phyloP scores from a whole-genome alignment of 139 green algal species.

The Nannochloris sp. region DNA sequence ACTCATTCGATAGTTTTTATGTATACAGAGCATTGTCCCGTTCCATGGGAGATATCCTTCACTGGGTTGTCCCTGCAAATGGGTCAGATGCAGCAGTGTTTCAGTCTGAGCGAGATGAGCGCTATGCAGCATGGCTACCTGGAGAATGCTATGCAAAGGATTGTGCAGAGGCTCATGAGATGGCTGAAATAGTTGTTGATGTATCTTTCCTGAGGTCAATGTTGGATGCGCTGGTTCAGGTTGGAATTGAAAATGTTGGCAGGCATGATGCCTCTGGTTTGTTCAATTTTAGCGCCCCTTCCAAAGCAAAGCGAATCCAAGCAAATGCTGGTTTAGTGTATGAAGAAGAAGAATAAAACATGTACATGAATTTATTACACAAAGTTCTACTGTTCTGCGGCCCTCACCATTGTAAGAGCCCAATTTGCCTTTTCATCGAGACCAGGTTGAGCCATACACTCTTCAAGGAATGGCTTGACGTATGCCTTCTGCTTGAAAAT shows the following conservation, averaged over 20 bases:
- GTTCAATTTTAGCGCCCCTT: no score
- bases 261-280: neutral
- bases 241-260: neutral
- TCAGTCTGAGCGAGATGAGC: constrained; percentile 9
- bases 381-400: constrained; percentile 3
- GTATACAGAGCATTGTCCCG: constrained; percentile 69
- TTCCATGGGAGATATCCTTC: constrained; percentile 48
- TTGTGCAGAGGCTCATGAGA: constrained; percentile 63
- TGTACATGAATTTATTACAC: neutral
- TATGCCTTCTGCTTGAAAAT: constrained; percentile 36
- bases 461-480: constrained; percentile 31
- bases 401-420: constrained; percentile 20
- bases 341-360: no score
- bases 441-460: constrained; percentile 9
- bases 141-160: constrained; percentile 12
- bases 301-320: no score
- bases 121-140: constrained; percentile 16
- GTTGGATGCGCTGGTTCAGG: constrained; percentile 22
- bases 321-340: no score
- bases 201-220: constrained; percentile 36
- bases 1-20: constrained; percentile 53
- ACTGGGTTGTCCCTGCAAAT: constrained; percentile 64
- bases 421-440: constrained; percentile 19
- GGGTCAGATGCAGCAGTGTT: constrained; percentile 13
- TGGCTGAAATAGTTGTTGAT: constrained; percentile 53